Conservation (phyloP, 805 yeast genomes). For the Suhomyces prunicola region DNA sequence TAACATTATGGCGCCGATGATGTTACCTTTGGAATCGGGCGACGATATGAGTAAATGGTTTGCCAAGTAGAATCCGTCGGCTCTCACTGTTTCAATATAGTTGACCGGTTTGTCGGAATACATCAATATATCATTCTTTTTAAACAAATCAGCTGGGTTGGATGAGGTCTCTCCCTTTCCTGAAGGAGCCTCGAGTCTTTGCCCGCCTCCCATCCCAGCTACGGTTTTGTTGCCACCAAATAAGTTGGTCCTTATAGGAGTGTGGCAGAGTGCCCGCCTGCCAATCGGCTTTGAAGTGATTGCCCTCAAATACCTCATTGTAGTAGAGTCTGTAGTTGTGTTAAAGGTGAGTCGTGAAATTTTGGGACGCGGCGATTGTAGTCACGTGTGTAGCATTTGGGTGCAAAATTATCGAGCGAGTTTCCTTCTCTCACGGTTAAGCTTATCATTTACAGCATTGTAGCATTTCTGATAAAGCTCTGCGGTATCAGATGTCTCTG, state of each 20-base stretch:
- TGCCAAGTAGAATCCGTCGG: constrained; percentile 58
- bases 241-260: constrained; percentile 11
- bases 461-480: constrained; percentile 30
- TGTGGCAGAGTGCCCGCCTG: not conserved
- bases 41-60: constrained; percentile 48
- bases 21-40: constrained; percentile 34
- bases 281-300: not conserved
- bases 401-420: not conserved
- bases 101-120: constrained; percentile 41
- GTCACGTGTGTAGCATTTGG: not conserved
- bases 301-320: not conserved
- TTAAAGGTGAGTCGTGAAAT: not conserved
- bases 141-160: constrained; percentile 43
- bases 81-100: constrained; percentile 43
- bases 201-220: constrained; percentile 1
- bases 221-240: constrained; percentile 29
- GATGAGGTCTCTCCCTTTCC: constrained; percentile 38
- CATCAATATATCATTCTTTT: constrained; percentile 42
- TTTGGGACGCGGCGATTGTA: not conserved
- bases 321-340: not conserved
- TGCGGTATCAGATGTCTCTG: not conserved
- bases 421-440: constrained; percentile 14
- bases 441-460: constrained; percentile 22
- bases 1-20: constrained; percentile 47
- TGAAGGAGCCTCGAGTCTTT: constrained; percentile 25